Evolutionary conservation across 352 stramenopile genomes (phyloP), one percentile per base, ranked within the genome.

Genomic region (Globisporangium recalcitrans): DNA sequence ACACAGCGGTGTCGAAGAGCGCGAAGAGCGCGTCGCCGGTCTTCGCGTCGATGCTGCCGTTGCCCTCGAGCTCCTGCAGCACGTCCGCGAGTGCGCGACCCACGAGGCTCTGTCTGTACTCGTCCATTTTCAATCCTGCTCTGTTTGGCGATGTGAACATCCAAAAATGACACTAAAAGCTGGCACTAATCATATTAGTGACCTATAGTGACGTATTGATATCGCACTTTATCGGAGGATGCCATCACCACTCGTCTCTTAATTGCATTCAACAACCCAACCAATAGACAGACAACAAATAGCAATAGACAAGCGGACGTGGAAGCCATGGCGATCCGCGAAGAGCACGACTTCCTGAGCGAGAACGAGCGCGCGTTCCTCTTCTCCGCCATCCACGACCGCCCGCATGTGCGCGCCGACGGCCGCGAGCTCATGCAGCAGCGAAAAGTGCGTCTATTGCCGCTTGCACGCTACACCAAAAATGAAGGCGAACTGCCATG

Each of bases 301-400:
- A 58, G 29, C 22, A 14, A 7, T 14, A 32, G 19, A 27, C 19
- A 4, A 26, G 5, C 36, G 14, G n/a, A n/a, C n/a, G n/a, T n/a
- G n/a, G 38, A n/a, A 52, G 21, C n/a, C 22, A 84, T 83, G 77
- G 74, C 78, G 56, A 70, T 79, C 59, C 67, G 69, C 38, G 80
- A 83, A 68, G 80, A 87, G 58, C 72, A 84, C 68, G 81, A 90
- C 70, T 87, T 91, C 60, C 68, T 91, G 58, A 91, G 80, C 69
- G 83, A 88, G 63, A 93, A 87, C 58, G 84, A 93, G 72, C 85
- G 82, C 66, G 67, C 81, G 68, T 94, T 92, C 67, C 73, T 92
- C 54, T 80, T 82, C 64, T 75, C 80, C 26, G 73, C 80, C 47
- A 75, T 93, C 55, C 71, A 72, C 49, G 66, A 82, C 49, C 72